Evolutionary conservation across 148 eudicot species (phyloP).

Genomic region (Bassia scoparia): DNA sequence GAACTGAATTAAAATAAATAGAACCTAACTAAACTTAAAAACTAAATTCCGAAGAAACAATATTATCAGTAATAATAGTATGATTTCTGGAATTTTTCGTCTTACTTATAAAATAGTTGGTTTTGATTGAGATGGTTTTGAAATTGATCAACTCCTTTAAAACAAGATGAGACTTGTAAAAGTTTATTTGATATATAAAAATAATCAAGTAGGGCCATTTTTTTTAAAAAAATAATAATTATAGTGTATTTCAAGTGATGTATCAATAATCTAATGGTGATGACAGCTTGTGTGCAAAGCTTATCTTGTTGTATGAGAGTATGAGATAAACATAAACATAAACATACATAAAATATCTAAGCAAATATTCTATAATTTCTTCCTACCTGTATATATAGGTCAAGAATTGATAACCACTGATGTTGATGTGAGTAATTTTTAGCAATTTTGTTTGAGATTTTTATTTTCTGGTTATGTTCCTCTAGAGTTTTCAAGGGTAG

Average conservation of each 20-base stretch:
- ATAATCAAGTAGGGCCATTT: constrained; percentile 19
- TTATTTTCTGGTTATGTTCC: too few species aligned
- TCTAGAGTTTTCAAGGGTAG: too few species aligned
- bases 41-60: neutral
- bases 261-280: constrained; percentile 2
- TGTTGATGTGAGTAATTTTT: neutral
- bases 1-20: too few species aligned
- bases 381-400: neutral
- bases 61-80: neutral
- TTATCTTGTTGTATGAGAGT: constrained; percentile 10
- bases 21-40: neutral
- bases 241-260: neutral
- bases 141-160: constrained; percentile 3
- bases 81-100: neutral
- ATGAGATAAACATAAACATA: neutral
- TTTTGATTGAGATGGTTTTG: constrained; percentile 9
- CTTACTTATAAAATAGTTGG: neutral
- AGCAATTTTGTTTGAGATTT: neutral
- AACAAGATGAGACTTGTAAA: neutral
- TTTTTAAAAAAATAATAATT: neutral
- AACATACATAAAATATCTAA: neutral
- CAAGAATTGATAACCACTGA: neutral
- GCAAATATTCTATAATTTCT: neutral
- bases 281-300: constrained; percentile 14
- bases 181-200: neutral